Base-by-base conservation (phyloP, 306 rosid species). In the Cicer bijugum region DNA sequence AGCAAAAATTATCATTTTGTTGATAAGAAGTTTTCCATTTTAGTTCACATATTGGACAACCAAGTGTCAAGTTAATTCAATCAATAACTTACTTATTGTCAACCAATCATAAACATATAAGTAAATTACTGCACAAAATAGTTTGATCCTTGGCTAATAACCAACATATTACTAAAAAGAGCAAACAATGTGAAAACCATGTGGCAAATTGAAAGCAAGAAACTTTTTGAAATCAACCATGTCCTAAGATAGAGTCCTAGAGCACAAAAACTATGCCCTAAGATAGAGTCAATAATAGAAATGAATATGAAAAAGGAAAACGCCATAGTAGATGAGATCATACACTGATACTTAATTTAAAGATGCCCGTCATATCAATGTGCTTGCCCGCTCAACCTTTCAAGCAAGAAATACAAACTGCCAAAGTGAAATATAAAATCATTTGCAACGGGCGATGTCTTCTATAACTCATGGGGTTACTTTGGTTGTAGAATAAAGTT, bases 11-110 rank as follows among this genome's bases (percentile, higher is more conserved):
- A 59, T 17, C 11, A 66, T 80, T 16, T 67, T 33, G 45, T 53
- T 46, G 56, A 28, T 28, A 72, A 63, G 55, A 50, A 8, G 9
- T 53, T 12, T 46, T 35, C 62, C 10, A 6, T 35, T 65, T 67
- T 67, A 65, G 60, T 57, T 64, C 51, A 55, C 60, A 69, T 69
- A 70, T 61, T 60, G 64, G 6, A 14, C 56, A 42, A 23, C 11
- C 73, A 61, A 62, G 45, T 19, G 38, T 35, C 9, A 42, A 61
- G 46, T 28, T 78, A 70, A 9, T 20, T 50, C 37, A 23, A 42
- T 45, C 66, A 50, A 44, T 72, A 35, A 16, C 42, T 33, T 53
- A 55, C 73, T 35, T 78, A 42, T n/a, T 47, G 46, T 23, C 48
- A 78, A 38, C 65, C 14, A 60, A 48, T 46, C 12, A 48, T 50